These are phyloP conservation scores for Colletotrichum sp. DNA, from an alignment of 2,329 filamentous ascomycete species.

Conservation along the genomic window DNA sequence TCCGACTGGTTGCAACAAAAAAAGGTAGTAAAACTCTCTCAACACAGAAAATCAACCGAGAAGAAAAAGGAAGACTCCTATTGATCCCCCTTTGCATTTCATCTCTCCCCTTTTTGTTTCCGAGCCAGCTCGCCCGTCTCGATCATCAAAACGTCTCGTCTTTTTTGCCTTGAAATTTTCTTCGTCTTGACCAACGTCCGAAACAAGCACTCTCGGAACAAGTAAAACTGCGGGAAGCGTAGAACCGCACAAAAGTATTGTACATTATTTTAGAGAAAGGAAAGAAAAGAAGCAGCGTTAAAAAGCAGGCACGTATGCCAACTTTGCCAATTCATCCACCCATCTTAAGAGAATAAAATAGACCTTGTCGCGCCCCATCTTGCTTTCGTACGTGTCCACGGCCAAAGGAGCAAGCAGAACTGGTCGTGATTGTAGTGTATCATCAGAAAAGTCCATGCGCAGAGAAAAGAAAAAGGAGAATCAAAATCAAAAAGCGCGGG, in stretches of 20 bases:
- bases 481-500: neutral
- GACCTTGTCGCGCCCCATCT: neutral
- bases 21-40: neutral
- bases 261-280: conserved; percentile 22
- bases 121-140: neutral
- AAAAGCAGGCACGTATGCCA: neutral
- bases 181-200: neutral
- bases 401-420: neutral
- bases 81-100: neutral
- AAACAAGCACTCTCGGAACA: neutral
- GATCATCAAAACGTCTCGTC: conserved; percentile 9
- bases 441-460: conserved; percentile 8
- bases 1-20: neutral
- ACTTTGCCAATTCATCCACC: conserved; percentile 1
- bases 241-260: conserved; percentile 11
- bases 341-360: neutral
- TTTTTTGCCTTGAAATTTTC: neutral
- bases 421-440: conserved; percentile 14
- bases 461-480: neutral
- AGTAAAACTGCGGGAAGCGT: neutral
- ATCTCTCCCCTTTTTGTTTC: neutral
- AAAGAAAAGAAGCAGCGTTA: neutral
- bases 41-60: neutral
- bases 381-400: neutral
- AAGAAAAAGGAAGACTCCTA: neutral